These are phyloP conservation scores for Raphanus raphanistrum DNA, from an alignment of 345 rosid species.

Conservation along the genomic window DNA sequence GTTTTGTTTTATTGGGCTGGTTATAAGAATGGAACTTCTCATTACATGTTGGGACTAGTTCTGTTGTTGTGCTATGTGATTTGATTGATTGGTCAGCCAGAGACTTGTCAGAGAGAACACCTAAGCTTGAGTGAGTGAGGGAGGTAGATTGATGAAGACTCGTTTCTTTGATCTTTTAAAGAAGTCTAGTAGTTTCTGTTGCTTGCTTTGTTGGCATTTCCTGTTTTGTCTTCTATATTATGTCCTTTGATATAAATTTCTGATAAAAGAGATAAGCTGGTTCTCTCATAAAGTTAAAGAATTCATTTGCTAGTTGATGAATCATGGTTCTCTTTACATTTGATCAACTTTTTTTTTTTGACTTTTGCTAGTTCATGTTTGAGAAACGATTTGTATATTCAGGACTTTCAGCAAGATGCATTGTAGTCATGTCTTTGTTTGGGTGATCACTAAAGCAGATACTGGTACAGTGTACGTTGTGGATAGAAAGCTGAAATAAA, in stretches of 20 bases:
- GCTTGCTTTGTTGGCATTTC: background rate
- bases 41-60: constrained; percentile 41
- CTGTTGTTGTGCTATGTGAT: constrained; percentile 57
- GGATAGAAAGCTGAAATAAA: background rate
- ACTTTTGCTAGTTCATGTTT: background rate
- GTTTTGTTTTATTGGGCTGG: background rate
- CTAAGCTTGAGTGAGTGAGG: background rate
- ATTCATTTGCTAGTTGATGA: background rate
- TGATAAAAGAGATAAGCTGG: background rate
- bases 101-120: constrained; percentile 4
- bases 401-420: background rate
- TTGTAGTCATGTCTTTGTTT: background rate
- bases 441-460: background rate
- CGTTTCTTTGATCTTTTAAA: constrained; percentile 22
- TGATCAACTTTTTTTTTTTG: background rate
- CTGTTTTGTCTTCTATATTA: background rate
- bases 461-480: background rate
- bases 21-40: constrained; percentile 81
- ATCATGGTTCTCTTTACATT: background rate
- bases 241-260: background rate
- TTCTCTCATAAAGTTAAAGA: background rate
- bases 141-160: constrained; percentile 24
- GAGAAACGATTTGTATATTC: background rate
- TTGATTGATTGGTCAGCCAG: constrained; percentile 2
- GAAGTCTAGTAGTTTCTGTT: background rate